Base-by-base conservation (phyloP, 176 grass and related monocot species). In the Elymus sibiricus region DNA sequence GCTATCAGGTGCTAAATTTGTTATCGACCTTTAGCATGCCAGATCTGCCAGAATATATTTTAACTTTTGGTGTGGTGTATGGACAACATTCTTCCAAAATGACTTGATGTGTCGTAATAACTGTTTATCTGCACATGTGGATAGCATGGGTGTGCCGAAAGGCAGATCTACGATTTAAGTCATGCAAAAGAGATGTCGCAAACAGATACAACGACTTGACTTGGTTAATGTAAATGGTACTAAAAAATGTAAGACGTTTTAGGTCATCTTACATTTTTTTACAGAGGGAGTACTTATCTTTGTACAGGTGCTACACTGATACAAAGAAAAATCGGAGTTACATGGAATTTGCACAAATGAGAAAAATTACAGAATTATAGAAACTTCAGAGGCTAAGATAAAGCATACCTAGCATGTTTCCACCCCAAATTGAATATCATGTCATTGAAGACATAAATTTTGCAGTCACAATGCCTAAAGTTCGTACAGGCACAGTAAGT, bases 381-480 rank as follows among this genome's bases (percentile, higher is more conserved):
- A 64, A 83, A 56, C 61, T 6, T 73, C 39, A 13, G 37, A 55
- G 85, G 26, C 24, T 68, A 42, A 62, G n/a, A 59, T 35, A 78
- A 51, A 42, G 6, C 78, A 83, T 92, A 98, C 92, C 96, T 89
- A 65, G 90, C 87, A 89, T 98, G 82, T 32, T 66, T 80, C 64
- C 66, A 76, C 80, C 96, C 96, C 47, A 95, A 75, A 84, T 78
- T 90, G 82, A 90, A 95, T 66, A 95, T 58, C 46, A 59, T 24
- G 11, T 90, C 74, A 35, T 91, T 98, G 79, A 95, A 95, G 53
- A 66, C 39, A 89, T 94, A 92, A 61, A 98, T 91, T 83, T 98
- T 98, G 84, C 67, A 84, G 62, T 95, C 93, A 80, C 89, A 92
- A 32, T 94, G 95, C 93, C 97, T 98, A 62, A 64, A 78, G 56